Base-by-base conservation (phyloP, 768 basidiomycete species). In the Leucocoprinus sp. region DNA sequence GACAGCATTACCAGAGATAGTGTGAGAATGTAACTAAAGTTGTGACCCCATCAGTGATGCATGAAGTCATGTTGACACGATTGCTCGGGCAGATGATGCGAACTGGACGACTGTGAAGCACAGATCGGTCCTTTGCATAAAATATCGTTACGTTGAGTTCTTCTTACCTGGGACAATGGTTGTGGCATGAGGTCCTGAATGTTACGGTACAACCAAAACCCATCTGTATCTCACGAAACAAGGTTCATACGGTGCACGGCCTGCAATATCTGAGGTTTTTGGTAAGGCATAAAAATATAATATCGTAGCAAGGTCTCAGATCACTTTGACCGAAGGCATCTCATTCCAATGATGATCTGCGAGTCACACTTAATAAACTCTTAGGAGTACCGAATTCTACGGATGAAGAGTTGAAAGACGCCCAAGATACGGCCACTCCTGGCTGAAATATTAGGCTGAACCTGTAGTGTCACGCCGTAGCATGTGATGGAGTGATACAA, bases 141-240 rank as follows among this genome's bases (percentile, higher is more conserved):
- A n/a, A n/a, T n/a, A n/a, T n/a, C n/a, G n/a, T n/a, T n/a, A n/a
- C n/a, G n/a, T n/a, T n/a, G n/a, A n/a, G n/a, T n/a, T n/a, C n/a
- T n/a, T n/a, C n/a, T n/a, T n/a, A n/a, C n/a, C n/a, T n/a, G n/a
- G n/a, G n/a, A n/a, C n/a, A n/a, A n/a, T n/a, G n/a, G n/a, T n/a
- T n/a, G n/a, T n/a, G n/a, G 1, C 89, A 96, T 56, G 93, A 97
- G 62, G 91, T 97, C 57, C 69, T 96, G 51, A 93, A 97, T 56
- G 87, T 80, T n/a, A 91, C 92, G 4, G 82, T 88, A 8, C 89
- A 93, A 54, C 87, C 93, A 1, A 93, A 92, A 55, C 90, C 93
- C 6, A 95, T 99, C 50, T 91, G 89, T 60, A 96, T 99, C 50
- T 92, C 95, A 9, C 88, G 95, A 1, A 93, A 92, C 56, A 95